phyloP scores from a whole-genome alignment of 352 stramenopile genomes.

The Pythium phragmiticola region DNA sequence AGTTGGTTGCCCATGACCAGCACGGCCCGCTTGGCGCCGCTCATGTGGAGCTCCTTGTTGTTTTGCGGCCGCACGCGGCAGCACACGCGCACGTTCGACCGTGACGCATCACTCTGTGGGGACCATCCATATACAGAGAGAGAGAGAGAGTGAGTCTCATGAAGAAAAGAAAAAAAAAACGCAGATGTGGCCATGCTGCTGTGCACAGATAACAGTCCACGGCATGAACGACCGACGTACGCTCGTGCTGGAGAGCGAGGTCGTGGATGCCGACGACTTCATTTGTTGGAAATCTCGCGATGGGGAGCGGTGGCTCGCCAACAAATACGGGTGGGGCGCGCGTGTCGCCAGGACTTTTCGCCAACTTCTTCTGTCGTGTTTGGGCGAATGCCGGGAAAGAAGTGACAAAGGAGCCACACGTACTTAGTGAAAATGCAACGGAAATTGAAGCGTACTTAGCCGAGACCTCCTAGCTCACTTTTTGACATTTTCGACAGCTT shows the following conservation, averaged over 20 bases:
- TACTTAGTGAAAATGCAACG: constrained; percentile 18
- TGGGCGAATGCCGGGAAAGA: background rate
- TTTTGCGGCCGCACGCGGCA: constrained; percentile 84
- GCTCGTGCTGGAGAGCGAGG: constrained; percentile 29
- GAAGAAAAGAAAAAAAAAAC: background rate
- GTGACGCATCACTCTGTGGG: constrained; percentile 23
- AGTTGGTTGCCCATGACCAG: constrained; percentile 47
- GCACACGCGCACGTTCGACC: constrained; percentile 76
- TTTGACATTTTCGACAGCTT: constrained; percentile 18
- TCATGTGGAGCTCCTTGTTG: constrained; percentile 71
- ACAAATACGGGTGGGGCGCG: background rate
- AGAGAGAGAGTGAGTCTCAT: background rate
- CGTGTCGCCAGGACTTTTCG: background rate
- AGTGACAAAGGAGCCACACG: constrained; percentile 3
- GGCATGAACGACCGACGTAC: constrained; percentile 10
- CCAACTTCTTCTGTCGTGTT: background rate
- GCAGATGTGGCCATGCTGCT: no score
- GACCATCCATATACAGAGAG: background rate
- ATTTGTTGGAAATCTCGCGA: constrained; percentile 12
- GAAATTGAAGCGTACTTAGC: constrained; percentile 19
- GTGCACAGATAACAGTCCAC: background rate
- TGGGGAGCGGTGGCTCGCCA: background rate
- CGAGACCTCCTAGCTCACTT: background rate
- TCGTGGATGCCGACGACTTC: constrained; percentile 27
- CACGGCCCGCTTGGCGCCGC: constrained; percentile 53